Percentiles rank a stretch among this genome's conserved stretches.
Evolutionary conservation across 306 rosid genomes (phyloP).

Genomic region (Castanopsis chinensis): DNA sequence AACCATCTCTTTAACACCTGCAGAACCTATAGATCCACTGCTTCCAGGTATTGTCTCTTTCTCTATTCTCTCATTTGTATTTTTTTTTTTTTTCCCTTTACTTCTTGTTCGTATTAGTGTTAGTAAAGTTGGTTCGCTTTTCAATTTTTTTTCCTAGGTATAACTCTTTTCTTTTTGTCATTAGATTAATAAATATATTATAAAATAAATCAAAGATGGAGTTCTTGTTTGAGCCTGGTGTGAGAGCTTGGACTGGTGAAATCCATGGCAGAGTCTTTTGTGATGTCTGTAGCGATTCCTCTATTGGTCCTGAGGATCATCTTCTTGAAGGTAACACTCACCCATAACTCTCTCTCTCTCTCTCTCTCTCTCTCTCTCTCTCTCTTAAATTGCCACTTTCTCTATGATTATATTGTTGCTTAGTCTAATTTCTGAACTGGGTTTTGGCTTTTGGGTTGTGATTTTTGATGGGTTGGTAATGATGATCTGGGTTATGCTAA

Average conservation of each 20-base stretch:
- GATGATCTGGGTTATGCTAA: background rate
- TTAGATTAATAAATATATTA: too few species aligned
- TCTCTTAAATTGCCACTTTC: background rate
- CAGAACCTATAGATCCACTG: too few species aligned
- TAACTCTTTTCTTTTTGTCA: too few species aligned
- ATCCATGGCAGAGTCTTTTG: slow-evolving; percentile 91
- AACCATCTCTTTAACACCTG: too few species aligned
- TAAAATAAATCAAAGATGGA: too few species aligned
- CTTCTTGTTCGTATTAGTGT: too few species aligned
- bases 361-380: too few species aligned
- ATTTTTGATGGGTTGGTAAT: background rate
- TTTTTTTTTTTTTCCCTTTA: too few species aligned
- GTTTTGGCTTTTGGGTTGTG: background rate
- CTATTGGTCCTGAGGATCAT: slow-evolving; percentile 90
- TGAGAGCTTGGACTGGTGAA: slow-evolving; percentile 92
- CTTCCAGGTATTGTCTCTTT: too few species aligned
- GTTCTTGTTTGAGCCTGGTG: slow-evolving; percentile 25
- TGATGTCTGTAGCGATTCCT: slow-evolving; percentile 88
- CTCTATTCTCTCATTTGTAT: too few species aligned
- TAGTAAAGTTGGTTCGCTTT: too few species aligned
- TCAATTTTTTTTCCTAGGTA: too few species aligned
- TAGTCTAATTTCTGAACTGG: slow-evolving; percentile 1
- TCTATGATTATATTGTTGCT: background rate
- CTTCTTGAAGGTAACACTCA: slow-evolving; percentile 66
- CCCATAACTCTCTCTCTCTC: background rate